These are phyloP conservation scores for Trichosporon faecale DNA, from an alignment of 1,284 basidiomycete genomes.

Conservation along the genomic window DNA sequence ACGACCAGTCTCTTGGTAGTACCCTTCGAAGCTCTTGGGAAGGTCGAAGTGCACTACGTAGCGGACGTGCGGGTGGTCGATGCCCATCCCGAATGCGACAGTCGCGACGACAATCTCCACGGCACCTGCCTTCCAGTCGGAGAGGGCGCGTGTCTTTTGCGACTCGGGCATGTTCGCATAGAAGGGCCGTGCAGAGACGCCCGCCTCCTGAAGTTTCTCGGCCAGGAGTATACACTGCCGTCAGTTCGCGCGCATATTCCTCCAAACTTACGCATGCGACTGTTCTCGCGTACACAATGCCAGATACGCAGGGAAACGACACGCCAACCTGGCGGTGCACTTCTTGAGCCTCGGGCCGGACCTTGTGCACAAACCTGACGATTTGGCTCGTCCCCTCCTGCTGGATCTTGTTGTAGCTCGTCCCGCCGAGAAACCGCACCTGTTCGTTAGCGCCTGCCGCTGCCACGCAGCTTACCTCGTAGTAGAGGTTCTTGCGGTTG, in stretches of 20 bases:
- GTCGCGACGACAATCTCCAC: slow-evolving; percentile 59
- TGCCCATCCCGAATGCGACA: slow-evolving; percentile 84
- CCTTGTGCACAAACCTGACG: slow-evolving; percentile 60
- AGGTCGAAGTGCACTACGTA: slow-evolving; percentile 62
- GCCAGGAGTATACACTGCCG: slow-evolving; percentile 54
- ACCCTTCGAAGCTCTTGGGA: slow-evolving; percentile 79
- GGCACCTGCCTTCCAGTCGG: slow-evolving; percentile 52
- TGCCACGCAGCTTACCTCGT: slow-evolving; percentile 59
- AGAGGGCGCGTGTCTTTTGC: slow-evolving; percentile 60
- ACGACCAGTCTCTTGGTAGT: slow-evolving; percentile 83
- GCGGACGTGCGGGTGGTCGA: slow-evolving; percentile 78
- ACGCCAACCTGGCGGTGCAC: slow-evolving; percentile 32
- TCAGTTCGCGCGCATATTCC: no score
- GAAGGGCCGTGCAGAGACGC: slow-evolving; percentile 69
- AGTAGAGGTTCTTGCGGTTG: slow-evolving; percentile 74
- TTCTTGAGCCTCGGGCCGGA: slow-evolving; percentile 26
- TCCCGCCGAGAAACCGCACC: slow-evolving; percentile 14
- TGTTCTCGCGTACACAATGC: slow-evolving; percentile 76
- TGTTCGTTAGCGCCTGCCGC: neutral
- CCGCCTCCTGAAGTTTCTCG: slow-evolving; percentile 61
- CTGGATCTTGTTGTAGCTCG: neutral
- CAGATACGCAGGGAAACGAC: slow-evolving; percentile 59
- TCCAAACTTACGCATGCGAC: no score
- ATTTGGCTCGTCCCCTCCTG: slow-evolving; percentile 55
- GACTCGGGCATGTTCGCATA: slow-evolving; percentile 62